Evolutionary conservation across 495 filamentous ascomycete species (phyloP), one percentile per base, ranked within the genome.

Genomic region (Aspergillus bridgeri): DNA sequence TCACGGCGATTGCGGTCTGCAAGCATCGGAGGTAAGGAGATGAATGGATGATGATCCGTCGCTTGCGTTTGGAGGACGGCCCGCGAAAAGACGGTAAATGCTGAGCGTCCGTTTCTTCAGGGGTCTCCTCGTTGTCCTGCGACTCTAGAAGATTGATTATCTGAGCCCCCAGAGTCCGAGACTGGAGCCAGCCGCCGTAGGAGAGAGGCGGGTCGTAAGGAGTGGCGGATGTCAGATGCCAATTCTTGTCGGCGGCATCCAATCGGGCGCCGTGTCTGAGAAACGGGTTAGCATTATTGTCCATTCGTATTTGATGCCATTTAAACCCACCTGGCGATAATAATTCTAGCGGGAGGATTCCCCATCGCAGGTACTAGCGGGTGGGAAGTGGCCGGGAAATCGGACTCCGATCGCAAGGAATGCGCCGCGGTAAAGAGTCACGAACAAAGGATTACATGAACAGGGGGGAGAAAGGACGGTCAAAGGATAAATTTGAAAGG

Each of bases 201-300:
- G 92, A 96, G 48, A 99, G 81, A 44, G 95, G 94, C 45, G 94
- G 89, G 59, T 99, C 93, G 76, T 98, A 98, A 5, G 94, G 95
- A 3, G 89, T 93, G 3, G 92, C 87, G 5, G 95, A 96, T n/a
- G 89, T 87, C 13, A 96, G 79, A 73, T 97, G 92, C 94, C 94
- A 99, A 71, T 91, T 81, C 66, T 90, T 89, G 76, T 98, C 91
- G 58, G 91, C 90, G 46, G 90, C 89, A 69, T 99, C 94, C 29
- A 99, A 85, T 42, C 94, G 87, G 44, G 91, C 86, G 60, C 94
- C 94, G 70, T 99, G 94, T 69, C 91, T 96, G 61, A 1, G n/a
- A 22, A 50, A 27, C 29, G n/a, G 13, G 15, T 17, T 5, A 15
- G 20, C 2, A 8, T 8, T n/a, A n/a, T n/a, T n/a, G n/a, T 20